Evolutionary conservation across 1,284 basidiomycete genomes (phyloP).

Genomic region (Waitea zeae): DNA sequence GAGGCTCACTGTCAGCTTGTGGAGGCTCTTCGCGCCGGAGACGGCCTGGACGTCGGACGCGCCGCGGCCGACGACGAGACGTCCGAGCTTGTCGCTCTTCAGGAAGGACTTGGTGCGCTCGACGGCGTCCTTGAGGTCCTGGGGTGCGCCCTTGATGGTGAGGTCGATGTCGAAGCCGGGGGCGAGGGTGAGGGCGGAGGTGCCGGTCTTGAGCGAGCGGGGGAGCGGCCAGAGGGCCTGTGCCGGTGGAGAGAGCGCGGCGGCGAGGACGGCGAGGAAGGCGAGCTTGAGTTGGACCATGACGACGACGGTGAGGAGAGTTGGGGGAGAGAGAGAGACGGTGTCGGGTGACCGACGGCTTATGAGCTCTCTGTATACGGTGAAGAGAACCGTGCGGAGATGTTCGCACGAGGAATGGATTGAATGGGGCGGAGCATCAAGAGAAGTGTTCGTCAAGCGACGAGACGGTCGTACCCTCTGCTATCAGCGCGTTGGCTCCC

Average conservation of each 20-base stretch:
- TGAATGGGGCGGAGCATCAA: no score
- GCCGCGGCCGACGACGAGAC: conserved; percentile 32
- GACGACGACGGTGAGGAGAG: neutral
- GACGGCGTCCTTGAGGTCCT: conserved; percentile 28
- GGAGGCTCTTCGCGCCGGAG: conserved; percentile 12
- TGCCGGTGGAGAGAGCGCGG: conserved; percentile 7
- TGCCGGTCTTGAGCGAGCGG: conserved; percentile 26
- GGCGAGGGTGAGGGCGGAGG: conserved; percentile 29
- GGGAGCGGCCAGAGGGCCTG: conserved; percentile 49
- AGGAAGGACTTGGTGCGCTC: conserved; percentile 20
- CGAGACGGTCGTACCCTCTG: no score
- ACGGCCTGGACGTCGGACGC: conserved; percentile 19
- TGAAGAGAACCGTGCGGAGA: no score
- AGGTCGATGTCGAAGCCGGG: conserved; percentile 25
- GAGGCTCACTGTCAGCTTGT: conserved; percentile 24
- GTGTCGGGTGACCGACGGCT: no score
- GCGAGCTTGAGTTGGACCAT: neutral
- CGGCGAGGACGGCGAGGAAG: conserved; percentile 1
- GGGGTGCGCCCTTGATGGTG: conserved; percentile 17
- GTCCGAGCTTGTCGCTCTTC: conserved; percentile 23
- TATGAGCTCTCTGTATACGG: no score
- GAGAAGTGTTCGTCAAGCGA: no score
- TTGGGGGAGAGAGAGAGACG: neutral
- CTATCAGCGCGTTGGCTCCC: no score
- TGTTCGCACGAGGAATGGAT: no score